Evolutionary conservation across 2,329 filamentous ascomycete genomes (phyloP).

Genomic region (Aspergillus pseudotamarii): DNA sequence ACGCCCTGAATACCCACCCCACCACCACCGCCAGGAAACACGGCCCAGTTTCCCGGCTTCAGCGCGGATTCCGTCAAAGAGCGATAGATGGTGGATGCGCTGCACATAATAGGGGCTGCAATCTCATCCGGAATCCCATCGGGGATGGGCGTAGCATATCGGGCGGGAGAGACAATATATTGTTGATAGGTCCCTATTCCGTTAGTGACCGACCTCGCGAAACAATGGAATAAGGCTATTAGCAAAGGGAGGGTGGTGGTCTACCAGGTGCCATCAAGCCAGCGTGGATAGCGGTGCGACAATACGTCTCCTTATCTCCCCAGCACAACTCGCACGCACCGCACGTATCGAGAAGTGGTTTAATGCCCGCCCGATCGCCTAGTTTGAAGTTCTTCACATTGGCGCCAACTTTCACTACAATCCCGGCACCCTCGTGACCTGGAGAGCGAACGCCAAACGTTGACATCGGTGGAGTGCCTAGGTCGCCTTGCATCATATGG

Average conservation of each 20-base stretch:
- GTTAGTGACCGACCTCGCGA: neutral
- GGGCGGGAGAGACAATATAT: constrained; percentile 59
- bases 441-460: constrained; percentile 49
- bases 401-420: constrained; percentile 59
- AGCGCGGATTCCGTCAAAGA: constrained; percentile 56
- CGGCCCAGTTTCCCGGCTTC: constrained; percentile 56
- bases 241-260: neutral
- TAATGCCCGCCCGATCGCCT: constrained; percentile 57
- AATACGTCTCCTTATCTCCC: constrained; percentile 56
- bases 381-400: constrained; percentile 57
- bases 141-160: constrained; percentile 58
- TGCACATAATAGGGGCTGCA: constrained; percentile 65
- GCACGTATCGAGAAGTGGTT: constrained; percentile 57
- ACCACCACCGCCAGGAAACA: constrained; percentile 48
- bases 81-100: constrained; percentile 60
- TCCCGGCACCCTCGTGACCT: constrained; percentile 61
- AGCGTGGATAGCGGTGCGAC: constrained; percentile 27
- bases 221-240: constrained; percentile 17
- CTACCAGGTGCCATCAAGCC: constrained; percentile 47
- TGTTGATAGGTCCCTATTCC: constrained; percentile 59
- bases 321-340: constrained; percentile 55
- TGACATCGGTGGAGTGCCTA: constrained; percentile 52
- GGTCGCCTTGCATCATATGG: constrained; percentile 60
- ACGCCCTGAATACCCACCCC: constrained; percentile 62
- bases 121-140: constrained; percentile 57